Conservation (phyloP, 2,329 filamentous ascomycete species). For the Botrytis pseudocinerea region DNA sequence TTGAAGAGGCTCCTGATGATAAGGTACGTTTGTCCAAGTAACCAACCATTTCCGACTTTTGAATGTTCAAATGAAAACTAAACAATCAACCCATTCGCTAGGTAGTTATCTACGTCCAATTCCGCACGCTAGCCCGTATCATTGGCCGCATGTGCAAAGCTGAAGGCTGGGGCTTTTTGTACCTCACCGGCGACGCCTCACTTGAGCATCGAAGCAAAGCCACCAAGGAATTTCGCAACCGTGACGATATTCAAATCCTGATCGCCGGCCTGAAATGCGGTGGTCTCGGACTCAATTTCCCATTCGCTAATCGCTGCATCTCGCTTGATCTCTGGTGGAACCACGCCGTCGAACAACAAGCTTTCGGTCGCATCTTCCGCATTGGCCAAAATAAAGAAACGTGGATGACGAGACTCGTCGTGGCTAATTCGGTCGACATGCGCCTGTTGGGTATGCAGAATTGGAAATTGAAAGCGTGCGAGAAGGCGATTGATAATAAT, state of each 20-base stretch:
- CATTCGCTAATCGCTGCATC: conserved; percentile 51
- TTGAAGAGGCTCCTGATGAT: conserved; percentile 46
- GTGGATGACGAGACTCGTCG: conserved; percentile 57
- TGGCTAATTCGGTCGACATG: conserved; percentile 58
- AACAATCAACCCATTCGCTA: conserved; percentile 21
- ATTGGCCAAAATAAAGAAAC: conserved; percentile 64
- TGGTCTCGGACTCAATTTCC: conserved; percentile 57
- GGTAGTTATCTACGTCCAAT: conserved; percentile 59
- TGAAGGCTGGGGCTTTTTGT: conserved; percentile 49
- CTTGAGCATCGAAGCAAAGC: conserved; percentile 47
- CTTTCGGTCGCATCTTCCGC: conserved; percentile 59
- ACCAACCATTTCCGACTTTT: background rate
- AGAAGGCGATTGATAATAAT: conserved; percentile 36
- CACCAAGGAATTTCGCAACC: conserved; percentile 48
- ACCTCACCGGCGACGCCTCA: conserved; percentile 50
- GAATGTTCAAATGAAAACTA: background rate
- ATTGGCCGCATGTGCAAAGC: conserved; percentile 50
- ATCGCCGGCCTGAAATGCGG: conserved; percentile 58
- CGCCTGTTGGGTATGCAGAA: conserved; percentile 56
- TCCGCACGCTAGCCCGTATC: conserved; percentile 53
- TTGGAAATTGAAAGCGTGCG: conserved; percentile 52
- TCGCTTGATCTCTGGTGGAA: conserved; percentile 45
- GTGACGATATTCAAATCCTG: conserved; percentile 48
- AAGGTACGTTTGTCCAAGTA: conserved; percentile 45
- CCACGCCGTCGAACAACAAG: conserved; percentile 58